These are phyloP conservation scores for Oxytropis ochrocephala DNA, from an alignment of 306 rosid species.

Conservation along the genomic window DNA sequence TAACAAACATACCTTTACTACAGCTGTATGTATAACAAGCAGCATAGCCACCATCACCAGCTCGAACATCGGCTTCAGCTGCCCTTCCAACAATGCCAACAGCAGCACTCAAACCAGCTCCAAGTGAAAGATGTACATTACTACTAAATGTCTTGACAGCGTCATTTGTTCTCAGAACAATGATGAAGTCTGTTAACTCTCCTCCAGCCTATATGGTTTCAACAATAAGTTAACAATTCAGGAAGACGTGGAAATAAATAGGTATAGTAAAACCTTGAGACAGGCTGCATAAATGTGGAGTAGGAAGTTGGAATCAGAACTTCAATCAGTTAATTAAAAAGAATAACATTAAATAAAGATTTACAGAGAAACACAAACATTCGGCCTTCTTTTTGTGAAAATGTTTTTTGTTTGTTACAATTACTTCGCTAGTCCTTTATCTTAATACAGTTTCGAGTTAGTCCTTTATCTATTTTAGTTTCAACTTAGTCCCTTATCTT, in stretches of 20 bases:
- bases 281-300: background rate
- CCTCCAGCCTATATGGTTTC: conserved; percentile 74
- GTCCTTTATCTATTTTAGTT: too few species aligned
- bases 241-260: conserved; percentile 5
- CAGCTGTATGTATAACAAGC: conserved; percentile 94
- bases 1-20: conserved; percentile 68
- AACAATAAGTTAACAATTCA: background rate
- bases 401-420: background rate
- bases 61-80: conserved; percentile 87
- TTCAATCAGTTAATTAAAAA: conserved; percentile 7
- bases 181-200: conserved; percentile 86
- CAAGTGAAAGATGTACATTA: conserved; percentile 68
- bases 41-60: conserved; percentile 94
- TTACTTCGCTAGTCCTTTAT: background rate
- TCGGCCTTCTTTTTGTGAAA: background rate
- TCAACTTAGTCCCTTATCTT: too few species aligned
- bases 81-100: conserved; percentile 82
- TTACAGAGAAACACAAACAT: background rate
- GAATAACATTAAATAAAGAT: background rate
- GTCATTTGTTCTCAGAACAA: conserved; percentile 70
- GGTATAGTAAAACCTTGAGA: conserved; percentile 3
- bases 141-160: conserved; percentile 87
- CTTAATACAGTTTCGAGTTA: too few species aligned
- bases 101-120: conserved; percentile 97
- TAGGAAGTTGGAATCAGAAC: background rate